Evolutionary conservation across 2,329 filamentous ascomycete species (phyloP), one percentile per base, ranked within the genome.

Genomic region (Ascochyta pisi): DNA sequence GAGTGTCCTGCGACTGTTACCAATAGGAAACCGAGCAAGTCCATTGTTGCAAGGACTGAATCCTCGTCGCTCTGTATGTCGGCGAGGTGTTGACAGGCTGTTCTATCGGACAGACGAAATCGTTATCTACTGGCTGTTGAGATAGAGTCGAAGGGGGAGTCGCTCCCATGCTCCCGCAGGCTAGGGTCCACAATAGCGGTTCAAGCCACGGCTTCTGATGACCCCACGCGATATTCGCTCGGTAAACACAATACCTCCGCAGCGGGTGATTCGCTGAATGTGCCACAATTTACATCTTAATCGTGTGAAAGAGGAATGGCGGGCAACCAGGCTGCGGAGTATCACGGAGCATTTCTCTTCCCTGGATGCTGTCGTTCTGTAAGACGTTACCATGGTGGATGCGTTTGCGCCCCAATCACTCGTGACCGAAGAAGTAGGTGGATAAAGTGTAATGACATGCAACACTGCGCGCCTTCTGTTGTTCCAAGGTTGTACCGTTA

Each of bases 401-500:
- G 42, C 47, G 31, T 46, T 6, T 38, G 42, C 53, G 42, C 42
- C 42, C n/a, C 31, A 26, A 26, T 43, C 42, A 46, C 16, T 29
- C 24, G 31, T 47, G 47, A 26, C 29, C 22, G 49, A 46, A 35
- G 37, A 41, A 23, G 38, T 37, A 8, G 31, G 39, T 48, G 7
- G 23, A 58, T 38, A 45, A 44, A 46, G 57, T 49, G 37, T 57
- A 56, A 50, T 64, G 43, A 50, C 24, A 52, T 54, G 48, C 45
- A 34, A 54, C 58, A 43, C 45, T 48, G 42, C 50, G 39, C 45
- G 49, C 37, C 46, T 56, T 54, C 38, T 54, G 23, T 58, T 60
- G 43, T 50, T 43, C 45, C 52, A 51, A 46, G 53, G 60, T 61
- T 50, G 41, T 43, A 58, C 64, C 57, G 54, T 43, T 45, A 46